Conservation (phyloP, 306 rosid genomes). For the Elaeagnus macrophylla region DNA sequence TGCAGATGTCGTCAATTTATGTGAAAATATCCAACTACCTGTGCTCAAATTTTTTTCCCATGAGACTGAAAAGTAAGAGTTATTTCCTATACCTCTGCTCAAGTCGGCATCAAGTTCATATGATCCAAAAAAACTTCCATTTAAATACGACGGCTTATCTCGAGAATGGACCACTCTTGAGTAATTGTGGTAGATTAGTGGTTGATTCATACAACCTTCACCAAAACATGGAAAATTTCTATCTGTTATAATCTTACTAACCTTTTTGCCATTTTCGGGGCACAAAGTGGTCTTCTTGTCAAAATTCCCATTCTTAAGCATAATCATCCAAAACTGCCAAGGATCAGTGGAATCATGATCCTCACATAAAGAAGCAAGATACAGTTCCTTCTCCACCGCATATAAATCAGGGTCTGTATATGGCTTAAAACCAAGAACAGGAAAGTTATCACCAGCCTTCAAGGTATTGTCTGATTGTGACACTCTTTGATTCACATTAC, state of each 20-base stretch:
- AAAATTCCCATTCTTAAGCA: slow-evolving; percentile 52
- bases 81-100: slow-evolving; percentile 22
- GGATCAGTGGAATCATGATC: slow-evolving; percentile 23
- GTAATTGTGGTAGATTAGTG: slow-evolving; percentile 40
- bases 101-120: slow-evolving; percentile 47
- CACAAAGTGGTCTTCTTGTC: slow-evolving; percentile 45
- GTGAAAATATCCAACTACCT: slow-evolving; percentile 46
- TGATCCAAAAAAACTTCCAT: slow-evolving; percentile 46
- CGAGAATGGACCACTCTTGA: slow-evolving; percentile 24
- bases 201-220: slow-evolving; percentile 62
- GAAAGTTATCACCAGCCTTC: slow-evolving; percentile 32
- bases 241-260: slow-evolving; percentile 22
- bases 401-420: slow-evolving; percentile 35
- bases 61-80: slow-evolving; percentile 39
- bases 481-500: slow-evolving; percentile 27
- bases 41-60: slow-evolving; percentile 40
- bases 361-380: slow-evolving; percentile 39
- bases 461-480: slow-evolving; percentile 33
- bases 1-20: slow-evolving; percentile 31
- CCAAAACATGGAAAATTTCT: slow-evolving; percentile 48
- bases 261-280: slow-evolving; percentile 41
- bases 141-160: slow-evolving; percentile 11
- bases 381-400: slow-evolving; percentile 41
- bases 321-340: slow-evolving; percentile 59
- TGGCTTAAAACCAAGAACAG: slow-evolving; percentile 18